phyloP scores from a whole-genome alignment of 495 filamentous ascomycete genomes.

The Eremomyces bilateralis region DNA sequence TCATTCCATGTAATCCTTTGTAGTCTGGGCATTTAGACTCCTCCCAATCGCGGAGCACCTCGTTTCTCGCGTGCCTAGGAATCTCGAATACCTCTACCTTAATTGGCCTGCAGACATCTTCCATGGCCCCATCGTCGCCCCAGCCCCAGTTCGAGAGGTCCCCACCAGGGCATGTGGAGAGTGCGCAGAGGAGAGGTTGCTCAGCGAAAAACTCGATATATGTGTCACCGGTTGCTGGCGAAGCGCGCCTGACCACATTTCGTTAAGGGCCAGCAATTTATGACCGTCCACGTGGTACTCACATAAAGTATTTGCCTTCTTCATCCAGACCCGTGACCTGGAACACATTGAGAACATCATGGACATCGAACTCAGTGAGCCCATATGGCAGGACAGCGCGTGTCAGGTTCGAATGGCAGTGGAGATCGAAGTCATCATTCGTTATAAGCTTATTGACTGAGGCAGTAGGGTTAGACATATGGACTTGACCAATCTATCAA shows the following conservation, averaged over 20 bases:
- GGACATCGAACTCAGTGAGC: slow-evolving; percentile 48
- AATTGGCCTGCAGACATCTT: slow-evolving; percentile 48
- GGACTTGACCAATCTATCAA: too few species aligned
- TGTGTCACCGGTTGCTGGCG: slow-evolving; percentile 40
- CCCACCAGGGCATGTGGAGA: slow-evolving; percentile 39
- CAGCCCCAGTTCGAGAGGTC: slow-evolving; percentile 61
- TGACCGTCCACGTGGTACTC: too few species aligned
- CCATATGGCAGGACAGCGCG: slow-evolving; percentile 46
- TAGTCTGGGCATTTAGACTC: slow-evolving; percentile 35
- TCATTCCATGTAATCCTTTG: slow-evolving; percentile 44
- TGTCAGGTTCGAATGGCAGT: slow-evolving; percentile 64
- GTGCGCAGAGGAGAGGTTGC: slow-evolving; percentile 47
- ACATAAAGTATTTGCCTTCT: slow-evolving; percentile 59
- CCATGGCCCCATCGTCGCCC: slow-evolving; percentile 38
- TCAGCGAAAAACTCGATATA: slow-evolving; percentile 64
- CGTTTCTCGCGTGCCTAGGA: slow-evolving; percentile 20
- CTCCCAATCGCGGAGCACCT: slow-evolving; percentile 37
- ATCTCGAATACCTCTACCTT: slow-evolving; percentile 48
- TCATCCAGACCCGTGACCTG: slow-evolving; percentile 56
- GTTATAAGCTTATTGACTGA: slow-evolving; percentile 45
- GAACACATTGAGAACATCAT: slow-evolving; percentile 67
- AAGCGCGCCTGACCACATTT: slow-evolving; percentile 24
- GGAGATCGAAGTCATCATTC: slow-evolving; percentile 49
- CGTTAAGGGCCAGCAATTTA: not conserved
- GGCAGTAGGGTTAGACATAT: too few species aligned